phyloP scores from a whole-genome alignment of 257 asterid genomes.

The Apocynum venetum region DNA sequence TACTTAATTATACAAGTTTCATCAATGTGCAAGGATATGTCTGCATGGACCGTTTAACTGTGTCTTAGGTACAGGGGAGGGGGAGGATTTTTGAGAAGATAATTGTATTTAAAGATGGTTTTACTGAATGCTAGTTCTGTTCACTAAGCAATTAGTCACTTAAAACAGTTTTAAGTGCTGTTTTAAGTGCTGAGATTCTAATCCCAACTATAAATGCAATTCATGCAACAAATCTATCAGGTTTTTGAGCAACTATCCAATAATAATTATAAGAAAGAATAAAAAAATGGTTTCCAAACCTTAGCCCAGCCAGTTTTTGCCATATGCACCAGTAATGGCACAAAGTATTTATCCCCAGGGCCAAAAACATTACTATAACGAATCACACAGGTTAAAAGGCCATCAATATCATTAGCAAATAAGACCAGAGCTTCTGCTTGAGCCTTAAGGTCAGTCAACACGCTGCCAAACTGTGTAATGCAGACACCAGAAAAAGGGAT shows the following conservation, averaged over 20 bases:
- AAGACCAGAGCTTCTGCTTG: conserved; percentile 88
- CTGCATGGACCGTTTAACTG: not conserved
- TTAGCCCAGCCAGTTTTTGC: conserved; percentile 73
- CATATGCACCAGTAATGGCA: conserved; percentile 55
- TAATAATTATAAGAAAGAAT: not conserved
- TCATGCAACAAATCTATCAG: not conserved
- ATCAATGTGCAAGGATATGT: not conserved
- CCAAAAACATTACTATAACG: conserved; percentile 87
- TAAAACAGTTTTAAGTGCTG: not conserved
- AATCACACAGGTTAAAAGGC: conserved; percentile 80
- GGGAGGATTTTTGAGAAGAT: not conserved
- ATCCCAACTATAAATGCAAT: not conserved
- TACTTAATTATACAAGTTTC: not conserved
- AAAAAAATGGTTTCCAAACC: conserved; percentile 46
- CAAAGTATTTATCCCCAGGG: conserved; percentile 66
- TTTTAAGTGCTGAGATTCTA: not conserved
- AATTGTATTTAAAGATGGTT: not conserved
- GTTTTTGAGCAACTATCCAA: not conserved
- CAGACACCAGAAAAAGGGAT: conserved; percentile 17
- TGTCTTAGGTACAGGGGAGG: not conserved
- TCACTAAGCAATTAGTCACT: not conserved
- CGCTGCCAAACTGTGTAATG: conserved; percentile 55
- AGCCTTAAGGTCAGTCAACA: conserved; percentile 71
- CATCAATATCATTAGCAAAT: conserved; percentile 62
- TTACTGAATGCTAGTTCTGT: not conserved